These are phyloP conservation scores for Uronychia binucleata DNA, from an alignment of 73 alveolate species.

Conservation along the genomic window DNA sequence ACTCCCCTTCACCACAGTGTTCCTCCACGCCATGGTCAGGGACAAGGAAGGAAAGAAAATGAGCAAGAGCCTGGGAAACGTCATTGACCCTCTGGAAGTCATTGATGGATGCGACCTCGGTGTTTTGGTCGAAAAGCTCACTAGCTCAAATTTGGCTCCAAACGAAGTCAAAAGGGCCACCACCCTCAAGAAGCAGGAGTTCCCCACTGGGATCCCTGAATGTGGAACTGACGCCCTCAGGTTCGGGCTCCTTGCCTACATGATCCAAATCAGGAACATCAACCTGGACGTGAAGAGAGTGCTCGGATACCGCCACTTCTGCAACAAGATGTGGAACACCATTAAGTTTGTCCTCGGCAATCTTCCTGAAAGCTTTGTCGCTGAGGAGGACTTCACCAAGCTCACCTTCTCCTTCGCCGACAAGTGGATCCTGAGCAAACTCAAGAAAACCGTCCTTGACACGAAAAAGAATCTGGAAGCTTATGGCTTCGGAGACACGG, in stretches of 20 bases:
- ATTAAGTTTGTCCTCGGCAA: slow-evolving; percentile 82
- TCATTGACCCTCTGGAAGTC: slow-evolving; percentile 98
- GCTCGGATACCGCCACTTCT: slow-evolving; percentile 94
- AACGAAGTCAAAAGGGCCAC: slow-evolving; percentile 80
- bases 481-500: slow-evolving; percentile 90
- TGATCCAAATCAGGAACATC: slow-evolving; percentile 90
- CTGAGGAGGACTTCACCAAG: slow-evolving; percentile 62
- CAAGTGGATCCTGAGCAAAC: slow-evolving; percentile 91
- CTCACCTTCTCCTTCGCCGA: slow-evolving; percentile 75
- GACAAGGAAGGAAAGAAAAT: slow-evolving; percentile 95
- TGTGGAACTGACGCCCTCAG: slow-evolving; percentile 99
- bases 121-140: slow-evolving; percentile 77
- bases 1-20: slow-evolving; percentile 97
- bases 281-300: slow-evolving; percentile 96
- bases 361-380: slow-evolving; percentile 78
- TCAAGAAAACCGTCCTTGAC: slow-evolving; percentile 62
- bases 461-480: slow-evolving; percentile 73
- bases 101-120: slow-evolving; percentile 92
- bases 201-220: slow-evolving; percentile 98
- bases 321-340: slow-evolving; percentile 95
- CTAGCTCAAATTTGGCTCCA: slow-evolving; percentile 91
- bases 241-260: slow-evolving; percentile 94
- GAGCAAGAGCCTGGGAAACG: slow-evolving; percentile 98
- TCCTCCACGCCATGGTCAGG: slow-evolving; percentile 94
- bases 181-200: slow-evolving; percentile 81